Percentiles rank a stretch among this genome's conserved stretches.
Conservation (phyloP, 352 stramenopile species). For the Phytophthora pisi region DNA sequence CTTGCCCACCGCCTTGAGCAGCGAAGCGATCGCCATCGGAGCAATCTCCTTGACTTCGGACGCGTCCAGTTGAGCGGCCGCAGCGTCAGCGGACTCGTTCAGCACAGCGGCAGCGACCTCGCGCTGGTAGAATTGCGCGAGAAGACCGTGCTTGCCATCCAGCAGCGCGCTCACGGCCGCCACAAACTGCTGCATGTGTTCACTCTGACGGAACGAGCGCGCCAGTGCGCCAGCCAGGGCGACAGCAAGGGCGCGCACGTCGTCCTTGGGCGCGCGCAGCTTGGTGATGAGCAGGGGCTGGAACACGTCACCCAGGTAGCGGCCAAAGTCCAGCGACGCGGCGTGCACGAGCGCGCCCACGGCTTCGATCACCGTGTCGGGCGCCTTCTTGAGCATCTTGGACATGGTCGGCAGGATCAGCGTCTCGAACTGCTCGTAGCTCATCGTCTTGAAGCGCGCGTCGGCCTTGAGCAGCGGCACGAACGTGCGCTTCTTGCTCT, state of each 20-base stretch:
- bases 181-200: slow-evolving; percentile 64
- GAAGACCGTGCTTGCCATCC: slow-evolving; percentile 81
- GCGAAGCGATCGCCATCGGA: slow-evolving; percentile 43
- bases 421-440: slow-evolving; percentile 65
- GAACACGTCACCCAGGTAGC: slow-evolving; percentile 72
- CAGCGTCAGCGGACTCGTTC: slow-evolving; percentile 53
- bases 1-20: slow-evolving; percentile 81
- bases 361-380: slow-evolving; percentile 75
- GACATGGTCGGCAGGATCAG: slow-evolving; percentile 66
- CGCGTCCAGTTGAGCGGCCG: slow-evolving; percentile 34
- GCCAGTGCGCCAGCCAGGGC: slow-evolving; percentile 58
- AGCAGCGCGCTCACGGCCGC: slow-evolving; percentile 60
- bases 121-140: slow-evolving; percentile 90
- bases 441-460: slow-evolving; percentile 57
- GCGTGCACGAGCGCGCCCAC: slow-evolving; percentile 52
- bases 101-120: slow-evolving; percentile 76
- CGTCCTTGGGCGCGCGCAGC: slow-evolving; percentile 82
- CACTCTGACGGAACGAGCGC: slow-evolving; percentile 50
- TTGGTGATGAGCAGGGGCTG: slow-evolving; percentile 70
- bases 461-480: slow-evolving; percentile 48
- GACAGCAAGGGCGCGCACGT: slow-evolving; percentile 66
- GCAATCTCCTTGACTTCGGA: slow-evolving; percentile 52
- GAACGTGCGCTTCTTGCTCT: slow-evolving; percentile 65
- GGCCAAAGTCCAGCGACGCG: slow-evolving; percentile 68
- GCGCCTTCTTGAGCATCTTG: slow-evolving; percentile 86